A percentile compares a stretch with the other conserved stretches of the same genome.
phyloP scores from a whole-genome alignment of 1,284 basidiomycete species.

The Agroathelia rolfsii region DNA sequence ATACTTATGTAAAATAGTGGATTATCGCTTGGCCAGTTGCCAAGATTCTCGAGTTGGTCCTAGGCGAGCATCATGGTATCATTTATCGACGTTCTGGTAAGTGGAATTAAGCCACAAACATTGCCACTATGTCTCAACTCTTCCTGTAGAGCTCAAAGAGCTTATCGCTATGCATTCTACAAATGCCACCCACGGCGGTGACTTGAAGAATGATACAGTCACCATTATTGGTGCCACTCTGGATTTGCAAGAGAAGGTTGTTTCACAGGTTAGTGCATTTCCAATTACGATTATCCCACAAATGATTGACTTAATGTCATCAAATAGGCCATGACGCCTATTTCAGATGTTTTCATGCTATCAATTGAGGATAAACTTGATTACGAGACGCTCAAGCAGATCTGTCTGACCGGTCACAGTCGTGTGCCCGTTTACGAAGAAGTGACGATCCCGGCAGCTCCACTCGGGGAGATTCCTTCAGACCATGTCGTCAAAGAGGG shows the following conservation, averaged over 20 bases:
- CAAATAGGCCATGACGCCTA: conserved; percentile 21
- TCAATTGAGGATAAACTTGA: conserved; percentile 42
- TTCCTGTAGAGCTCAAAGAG: conserved; percentile 49
- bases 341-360: conserved; percentile 38
- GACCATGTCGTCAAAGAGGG: too few relatives aligned
- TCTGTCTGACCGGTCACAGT: conserved; percentile 46
- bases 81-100: conserved; percentile 42
- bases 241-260: conserved; percentile 60
- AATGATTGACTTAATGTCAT: background rate
- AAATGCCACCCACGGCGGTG: conserved; percentile 48
- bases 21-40: conserved; percentile 77
- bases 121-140: background rate
- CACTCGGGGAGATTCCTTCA: conserved; percentile 10
- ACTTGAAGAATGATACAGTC: conserved; percentile 64
- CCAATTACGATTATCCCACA: background rate
- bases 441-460: conserved; percentile 23
- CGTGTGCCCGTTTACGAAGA: conserved; percentile 34
- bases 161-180: conserved; percentile 63
- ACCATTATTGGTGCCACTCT: conserved; percentile 70
- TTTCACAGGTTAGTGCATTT: conserved; percentile 30
- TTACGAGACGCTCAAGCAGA: conserved; percentile 37
- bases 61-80: conserved; percentile 56
- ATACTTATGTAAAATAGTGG: too few relatives aligned
- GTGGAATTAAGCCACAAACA: conserved; percentile 7
- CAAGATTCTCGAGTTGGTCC: conserved; percentile 52